Conservation (phyloP, 441 rosid species). For the Adansonia madagascariensis region DNA sequence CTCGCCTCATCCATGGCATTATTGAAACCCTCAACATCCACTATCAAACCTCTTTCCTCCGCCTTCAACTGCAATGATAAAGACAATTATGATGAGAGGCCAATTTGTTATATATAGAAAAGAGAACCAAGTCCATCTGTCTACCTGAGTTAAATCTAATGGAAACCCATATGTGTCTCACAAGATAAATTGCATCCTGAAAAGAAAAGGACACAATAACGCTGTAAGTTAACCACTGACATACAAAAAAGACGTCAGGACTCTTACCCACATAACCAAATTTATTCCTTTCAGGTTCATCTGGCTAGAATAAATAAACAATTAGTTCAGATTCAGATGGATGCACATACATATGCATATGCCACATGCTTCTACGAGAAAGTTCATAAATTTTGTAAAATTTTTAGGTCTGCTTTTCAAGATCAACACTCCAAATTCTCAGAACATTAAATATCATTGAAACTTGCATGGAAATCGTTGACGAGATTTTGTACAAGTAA, state of each 20-base stretch:
- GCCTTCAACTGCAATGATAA: slow-evolving; percentile 75
- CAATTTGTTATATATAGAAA: slow-evolving; percentile 14
- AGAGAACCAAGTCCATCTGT: slow-evolving; percentile 18
- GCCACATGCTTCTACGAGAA: not conserved
- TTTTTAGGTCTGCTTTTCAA: not conserved
- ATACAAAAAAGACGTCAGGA: not conserved
- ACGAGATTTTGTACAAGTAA: not conserved
- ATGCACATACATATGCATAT: not conserved
- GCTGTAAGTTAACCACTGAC: slow-evolving; percentile 12
- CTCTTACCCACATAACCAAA: not conserved
- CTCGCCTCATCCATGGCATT: slow-evolving; percentile 89
- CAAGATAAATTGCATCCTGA: slow-evolving; percentile 94
- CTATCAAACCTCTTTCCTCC: slow-evolving; percentile 83
- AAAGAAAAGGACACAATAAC: slow-evolving; percentile 33
- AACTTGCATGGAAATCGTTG: not conserved
- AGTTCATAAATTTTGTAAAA: slow-evolving; percentile 11
- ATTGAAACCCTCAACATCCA: slow-evolving; percentile 83
- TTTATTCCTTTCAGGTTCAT: slow-evolving; percentile 19
- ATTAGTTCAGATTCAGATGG: not conserved
- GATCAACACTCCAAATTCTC: not conserved
- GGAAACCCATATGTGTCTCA: slow-evolving; percentile 99
- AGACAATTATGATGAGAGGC: slow-evolving; percentile 27
- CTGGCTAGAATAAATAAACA: slow-evolving; percentile 1
- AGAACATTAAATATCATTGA: not conserved
- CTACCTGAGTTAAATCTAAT: slow-evolving; percentile 93